Evolutionary conservation across 2,329 filamentous ascomycete species (phyloP), one percentile per base, ranked within the genome.

Genomic region (Emericellopsis atlantica): DNA sequence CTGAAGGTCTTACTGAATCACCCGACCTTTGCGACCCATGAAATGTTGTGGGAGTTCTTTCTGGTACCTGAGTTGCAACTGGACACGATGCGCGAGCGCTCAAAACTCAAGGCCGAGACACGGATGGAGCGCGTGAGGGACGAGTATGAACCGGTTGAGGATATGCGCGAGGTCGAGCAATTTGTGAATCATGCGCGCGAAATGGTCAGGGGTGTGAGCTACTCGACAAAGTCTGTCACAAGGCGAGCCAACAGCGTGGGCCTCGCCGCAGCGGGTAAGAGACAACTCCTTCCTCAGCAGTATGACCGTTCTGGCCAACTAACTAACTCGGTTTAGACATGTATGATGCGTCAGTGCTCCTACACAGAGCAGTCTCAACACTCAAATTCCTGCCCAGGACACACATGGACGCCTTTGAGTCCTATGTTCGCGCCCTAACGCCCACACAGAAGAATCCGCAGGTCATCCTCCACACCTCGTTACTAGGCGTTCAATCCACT

Each of bases 31-130:
- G 76, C 87, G 1, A 95, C 86, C 1, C 93, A 98, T 54, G 92
- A 98, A 64, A 87, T 96, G 44, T 72, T 98, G 2, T 98, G 92
- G 93, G 92, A 98, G 53, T 98, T 98, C 63, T 95, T 98, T 61
- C 72, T 98, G 1, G 89, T 98, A 11, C 92, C 92, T 2, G 92
- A 98, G 50, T 77, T 98, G 39, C 86, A 95, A 55, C 74, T 85
- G 0, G 79, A 87, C 16, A 87, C 89, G 76, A 90, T 96, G 72
- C 82, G 85, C 40, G 82, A 94, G 57, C 78, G 92, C 39, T 94
- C 85, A 47, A 79, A 79, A 42, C 77, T 88, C 46, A 98, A 98
- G 61, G 84, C 87, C 4, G 82, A 89, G 56, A 78, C 82, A 0
- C 75, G 90, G 23, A 69, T 76, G 4, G 92, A 98, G 54, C 89